Conservation (phyloP, 1,284 basidiomycete genomes). For the Leccinum fuscescens region DNA sequence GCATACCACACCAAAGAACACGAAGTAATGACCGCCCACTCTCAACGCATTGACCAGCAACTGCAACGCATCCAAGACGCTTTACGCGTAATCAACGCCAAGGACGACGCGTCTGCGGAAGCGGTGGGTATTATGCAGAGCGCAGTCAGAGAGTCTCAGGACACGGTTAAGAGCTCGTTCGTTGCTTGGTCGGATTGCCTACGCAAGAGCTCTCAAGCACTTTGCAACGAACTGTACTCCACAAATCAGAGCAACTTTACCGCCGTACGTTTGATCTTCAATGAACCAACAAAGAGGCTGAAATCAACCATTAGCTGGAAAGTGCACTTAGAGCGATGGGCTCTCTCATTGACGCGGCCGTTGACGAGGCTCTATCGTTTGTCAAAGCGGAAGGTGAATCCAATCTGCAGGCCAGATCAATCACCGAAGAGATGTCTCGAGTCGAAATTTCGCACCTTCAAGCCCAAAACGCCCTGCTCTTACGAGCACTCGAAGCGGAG, state of each 20-base stretch:
- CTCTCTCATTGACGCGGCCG: conserved; percentile 57
- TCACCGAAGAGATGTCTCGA: conserved; percentile 51
- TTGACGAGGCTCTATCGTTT: conserved; percentile 58
- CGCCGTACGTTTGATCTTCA: conserved; percentile 36
- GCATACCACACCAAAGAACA: conserved; percentile 58
- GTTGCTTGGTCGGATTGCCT: conserved; percentile 54
- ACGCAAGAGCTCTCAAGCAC: conserved; percentile 45
- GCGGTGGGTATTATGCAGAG: conserved; percentile 48
- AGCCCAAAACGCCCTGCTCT: conserved; percentile 71
- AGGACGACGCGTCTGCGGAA: conserved; percentile 55
- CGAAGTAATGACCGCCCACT: conserved; percentile 50
- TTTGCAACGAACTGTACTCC: conserved; percentile 47
- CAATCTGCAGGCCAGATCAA: conserved; percentile 47
- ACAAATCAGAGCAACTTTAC: conserved; percentile 44
- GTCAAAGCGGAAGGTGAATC: conserved; percentile 55
- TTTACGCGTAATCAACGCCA: conserved; percentile 55
- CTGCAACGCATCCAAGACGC: conserved; percentile 56
- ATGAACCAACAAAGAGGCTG: background rate
- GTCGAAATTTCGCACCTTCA: conserved; percentile 66
- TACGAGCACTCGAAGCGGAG: conserved; percentile 64
- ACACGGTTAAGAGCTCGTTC: conserved; percentile 53
- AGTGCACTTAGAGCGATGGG: conserved; percentile 51
- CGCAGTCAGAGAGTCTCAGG: conserved; percentile 51
- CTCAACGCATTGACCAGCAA: conserved; percentile 60
- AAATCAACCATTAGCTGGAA: conserved; percentile 42